Evolutionary conservation across 768 basidiomycete species (phyloP).

Genomic region (Epithele typhae): DNA sequence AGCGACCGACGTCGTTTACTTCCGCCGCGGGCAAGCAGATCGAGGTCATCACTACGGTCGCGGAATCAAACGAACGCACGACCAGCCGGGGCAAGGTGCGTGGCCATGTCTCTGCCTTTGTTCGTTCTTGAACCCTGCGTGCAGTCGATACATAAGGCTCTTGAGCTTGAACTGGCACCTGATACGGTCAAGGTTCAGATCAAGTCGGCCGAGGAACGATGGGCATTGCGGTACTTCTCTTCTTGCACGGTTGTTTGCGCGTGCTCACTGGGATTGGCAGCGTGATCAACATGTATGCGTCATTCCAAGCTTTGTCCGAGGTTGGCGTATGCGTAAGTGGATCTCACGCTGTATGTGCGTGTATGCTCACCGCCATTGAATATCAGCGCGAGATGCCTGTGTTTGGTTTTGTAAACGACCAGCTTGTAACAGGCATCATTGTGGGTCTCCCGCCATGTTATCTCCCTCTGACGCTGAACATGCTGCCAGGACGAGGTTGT

Average conservation of each 20-base stretch:
- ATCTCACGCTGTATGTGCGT: conserved; percentile 12
- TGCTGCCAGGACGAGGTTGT: conserved; percentile 51
- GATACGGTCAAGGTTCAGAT: conserved; percentile 50
- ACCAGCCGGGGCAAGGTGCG: conserved; percentile 54
- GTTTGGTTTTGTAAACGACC: conserved; percentile 64
- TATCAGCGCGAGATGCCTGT: conserved; percentile 79
- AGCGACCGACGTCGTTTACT: conserved; percentile 52
- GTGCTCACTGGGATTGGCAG: conserved; percentile 31
- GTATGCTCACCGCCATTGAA: conserved; percentile 38
- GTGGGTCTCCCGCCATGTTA: conserved; percentile 33
- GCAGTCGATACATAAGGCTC: conserved; percentile 68
- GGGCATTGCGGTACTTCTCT: conserved; percentile 63
- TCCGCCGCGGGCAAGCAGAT: conserved; percentile 60
- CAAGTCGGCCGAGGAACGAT: conserved; percentile 62
- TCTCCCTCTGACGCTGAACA: background rate
- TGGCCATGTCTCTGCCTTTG: too few relatives aligned
- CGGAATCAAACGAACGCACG: conserved; percentile 48
- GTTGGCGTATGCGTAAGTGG: background rate
- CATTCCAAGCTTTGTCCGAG: conserved; percentile 47
- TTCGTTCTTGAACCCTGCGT: background rate
- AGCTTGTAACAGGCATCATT: conserved; percentile 70
- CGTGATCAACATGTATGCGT: conserved; percentile 67
- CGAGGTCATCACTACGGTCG: conserved; percentile 44
- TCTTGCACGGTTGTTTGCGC: too few relatives aligned
- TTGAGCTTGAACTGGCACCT: conserved; percentile 69